phyloP scores from a whole-genome alignment of 2,329 filamentous ascomycete genomes.

The Colletotrichum caudatum region DNA sequence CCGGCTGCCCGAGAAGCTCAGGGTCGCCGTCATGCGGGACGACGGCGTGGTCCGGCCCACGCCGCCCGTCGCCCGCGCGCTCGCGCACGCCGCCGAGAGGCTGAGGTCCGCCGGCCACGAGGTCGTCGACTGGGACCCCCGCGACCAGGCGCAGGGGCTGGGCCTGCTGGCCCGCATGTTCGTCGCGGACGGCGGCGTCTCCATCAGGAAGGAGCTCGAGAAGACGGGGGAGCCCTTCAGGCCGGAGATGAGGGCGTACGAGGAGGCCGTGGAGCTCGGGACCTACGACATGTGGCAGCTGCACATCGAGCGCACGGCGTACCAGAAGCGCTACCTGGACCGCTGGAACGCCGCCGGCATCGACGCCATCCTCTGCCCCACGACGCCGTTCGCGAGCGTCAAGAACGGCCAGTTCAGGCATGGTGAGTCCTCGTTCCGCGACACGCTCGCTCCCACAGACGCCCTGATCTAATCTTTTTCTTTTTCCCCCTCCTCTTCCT shows the following conservation, averaged over 20 bases:
- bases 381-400: conserved; percentile 58
- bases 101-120: conserved; percentile 62
- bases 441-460: not conserved
- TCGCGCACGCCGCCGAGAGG: conserved; percentile 57
- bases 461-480: not conserved
- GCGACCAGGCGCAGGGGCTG: conserved; percentile 55
- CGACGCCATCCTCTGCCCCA: conserved; percentile 73
- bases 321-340: conserved; percentile 60
- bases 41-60: conserved; percentile 75
- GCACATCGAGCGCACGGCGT: conserved; percentile 58
- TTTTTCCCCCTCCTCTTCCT: not conserved
- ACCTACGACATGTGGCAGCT: conserved; percentile 62
- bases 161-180: conserved; percentile 60
- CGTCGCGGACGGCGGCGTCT: conserved; percentile 59
- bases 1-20: conserved; percentile 56
- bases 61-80: conserved; percentile 71
- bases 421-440: conserved; percentile 47
- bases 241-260: conserved; percentile 53
- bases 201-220: conserved; percentile 54
- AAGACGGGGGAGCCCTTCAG: conserved; percentile 58
- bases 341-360: conserved; percentile 61
- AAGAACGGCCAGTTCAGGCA: conserved; percentile 59
- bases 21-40: conserved; percentile 72
- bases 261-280: conserved; percentile 52
- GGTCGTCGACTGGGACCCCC: conserved; percentile 63